phyloP scores from a whole-genome alignment of 2,329 filamentous ascomycete genomes.

The Nothophaeocryptopus gaeumannii region DNA sequence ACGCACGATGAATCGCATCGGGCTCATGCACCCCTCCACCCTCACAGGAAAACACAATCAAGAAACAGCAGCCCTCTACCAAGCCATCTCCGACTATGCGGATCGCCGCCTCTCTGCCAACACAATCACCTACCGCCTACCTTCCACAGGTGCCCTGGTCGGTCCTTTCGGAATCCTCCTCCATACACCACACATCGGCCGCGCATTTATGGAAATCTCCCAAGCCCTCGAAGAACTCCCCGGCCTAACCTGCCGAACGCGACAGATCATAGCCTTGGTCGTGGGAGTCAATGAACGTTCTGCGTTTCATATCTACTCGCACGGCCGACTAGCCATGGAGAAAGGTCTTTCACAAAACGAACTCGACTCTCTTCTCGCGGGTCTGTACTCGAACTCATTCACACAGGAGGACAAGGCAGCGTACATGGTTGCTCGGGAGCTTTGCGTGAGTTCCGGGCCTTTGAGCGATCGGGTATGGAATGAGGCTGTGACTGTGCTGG shows the following conservation, averaged over 20 bases:
- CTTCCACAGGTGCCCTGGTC: constrained; percentile 13
- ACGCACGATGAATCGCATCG: constrained; percentile 13
- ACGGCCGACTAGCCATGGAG: constrained; percentile 1
- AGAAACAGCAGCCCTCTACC: constrained; percentile 16
- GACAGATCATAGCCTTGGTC: constrained; percentile 14
- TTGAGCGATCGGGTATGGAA: constrained; percentile 9
- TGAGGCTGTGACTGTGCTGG: constrained; percentile 10
- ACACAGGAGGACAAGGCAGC: constrained; percentile 4
- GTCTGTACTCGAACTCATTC: constrained; percentile 11
- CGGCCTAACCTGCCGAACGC: constrained; percentile 1
- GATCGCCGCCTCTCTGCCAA: not conserved
- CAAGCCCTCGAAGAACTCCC: constrained; percentile 8
- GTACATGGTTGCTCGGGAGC: constrained; percentile 12
- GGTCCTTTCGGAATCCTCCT: constrained; percentile 14
- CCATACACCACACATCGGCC: constrained; percentile 13
- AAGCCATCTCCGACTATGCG: constrained; percentile 11
- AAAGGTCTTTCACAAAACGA: constrained; percentile 9
- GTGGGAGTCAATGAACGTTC: constrained; percentile 9
- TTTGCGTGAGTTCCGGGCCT: constrained; percentile 7
- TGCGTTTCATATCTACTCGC: constrained; percentile 7
- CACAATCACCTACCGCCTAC: constrained; percentile 10
- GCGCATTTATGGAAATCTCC: constrained; percentile 8
- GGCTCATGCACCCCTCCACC: constrained; percentile 17
- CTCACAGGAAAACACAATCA: constrained; percentile 17
- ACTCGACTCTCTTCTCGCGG: constrained; percentile 10